Evolutionary conservation across 139 green algal genomes (phyloP), one percentile per base, ranked within the genome.

Genomic region (Chlorella sp.): DNA sequence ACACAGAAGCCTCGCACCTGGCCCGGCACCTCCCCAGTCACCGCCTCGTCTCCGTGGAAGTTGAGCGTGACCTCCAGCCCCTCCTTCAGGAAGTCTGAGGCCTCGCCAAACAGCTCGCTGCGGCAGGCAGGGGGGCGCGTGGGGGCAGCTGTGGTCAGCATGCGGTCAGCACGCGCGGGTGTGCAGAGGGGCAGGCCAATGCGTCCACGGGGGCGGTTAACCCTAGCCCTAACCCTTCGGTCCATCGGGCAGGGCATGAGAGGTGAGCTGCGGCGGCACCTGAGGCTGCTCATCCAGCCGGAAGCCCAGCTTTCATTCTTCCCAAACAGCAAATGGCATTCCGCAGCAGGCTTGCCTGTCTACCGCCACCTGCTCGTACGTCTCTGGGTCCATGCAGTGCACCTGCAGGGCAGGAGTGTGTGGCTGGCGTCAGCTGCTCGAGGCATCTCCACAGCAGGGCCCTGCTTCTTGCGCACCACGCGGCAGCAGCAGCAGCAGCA

Each of bases 311-410:
- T n/a, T n/a, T n/a, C n/a, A n/a, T n/a, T n/a, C n/a, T n/a, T n/a
- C n/a, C n/a, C n/a, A n/a, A n/a, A n/a, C n/a, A 60, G 51, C 51
- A 60, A 54, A n/a, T 11, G 46, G 8, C 7, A 11, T 11, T 17
- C 46, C 46, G 11, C 46, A 40, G 30, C 8, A 3, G 16, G 26
- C 77, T 30, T 60, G 74, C 77, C 51, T 43, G 24, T 87, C 78
- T 30, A 90, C 73, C 54, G 74, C 24, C 81, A 91, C 69, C 85
- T 92, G 88, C 81, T 92, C 85, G 68, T 81, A 92, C 41, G 74
- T 87, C 2, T 89, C 60, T 20, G 85, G 67, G 44, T 92, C 78
- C 88, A 92, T 90, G 43, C 76, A 88, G 85, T 91, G 85, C 40
- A 91, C 43, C 28, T 89, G 80, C 64, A 74, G 40, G 17, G 24